A percentile compares a stretch with the other conserved stretches of the same genome.
phyloP scores from a whole-genome alignment of 345 rosid species.

The Salix koriyanagi region DNA sequence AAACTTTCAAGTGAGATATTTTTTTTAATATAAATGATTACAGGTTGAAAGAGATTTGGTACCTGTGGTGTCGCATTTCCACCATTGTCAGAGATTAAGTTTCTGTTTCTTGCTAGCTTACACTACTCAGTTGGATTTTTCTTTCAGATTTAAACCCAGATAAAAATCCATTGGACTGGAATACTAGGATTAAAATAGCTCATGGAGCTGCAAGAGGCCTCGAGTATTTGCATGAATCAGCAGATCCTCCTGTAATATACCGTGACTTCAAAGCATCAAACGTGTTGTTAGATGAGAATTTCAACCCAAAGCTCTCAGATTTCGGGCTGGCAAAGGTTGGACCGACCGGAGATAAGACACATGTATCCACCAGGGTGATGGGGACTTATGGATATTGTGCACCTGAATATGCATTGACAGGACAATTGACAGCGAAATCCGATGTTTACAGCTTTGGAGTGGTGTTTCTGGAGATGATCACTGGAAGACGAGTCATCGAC shows the following conservation, averaged over 20 bases:
- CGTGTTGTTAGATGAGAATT: conserved; percentile 49
- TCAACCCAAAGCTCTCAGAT: conserved; percentile 74
- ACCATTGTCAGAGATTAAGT: too few relatives aligned
- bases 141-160: conserved; percentile 38
- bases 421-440: conserved; percentile 64
- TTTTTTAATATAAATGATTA: too few relatives aligned
- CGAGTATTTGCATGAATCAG: conserved; percentile 70
- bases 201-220: conserved; percentile 79
- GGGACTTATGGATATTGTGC: conserved; percentile 85
- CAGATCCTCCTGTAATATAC: conserved; percentile 71
- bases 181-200: conserved; percentile 64
- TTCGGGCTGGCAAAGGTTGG: conserved; percentile 88
- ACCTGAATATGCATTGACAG: conserved; percentile 69
- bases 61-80: too few relatives aligned
- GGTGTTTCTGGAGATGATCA: conserved; percentile 71
- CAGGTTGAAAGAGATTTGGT: too few relatives aligned
- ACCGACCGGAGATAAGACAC: conserved; percentile 60
- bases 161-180: conserved; percentile 60
- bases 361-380: conserved; percentile 84
- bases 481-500: conserved; percentile 80
- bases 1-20: too few relatives aligned
- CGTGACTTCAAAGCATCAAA: conserved; percentile 78
- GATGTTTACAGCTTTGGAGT: conserved; percentile 85
- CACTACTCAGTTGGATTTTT: background rate
- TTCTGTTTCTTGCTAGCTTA: background rate